Base-by-base conservation (phyloP, 1,139 yeast genomes). In the Kodamaea arcana region DNA sequence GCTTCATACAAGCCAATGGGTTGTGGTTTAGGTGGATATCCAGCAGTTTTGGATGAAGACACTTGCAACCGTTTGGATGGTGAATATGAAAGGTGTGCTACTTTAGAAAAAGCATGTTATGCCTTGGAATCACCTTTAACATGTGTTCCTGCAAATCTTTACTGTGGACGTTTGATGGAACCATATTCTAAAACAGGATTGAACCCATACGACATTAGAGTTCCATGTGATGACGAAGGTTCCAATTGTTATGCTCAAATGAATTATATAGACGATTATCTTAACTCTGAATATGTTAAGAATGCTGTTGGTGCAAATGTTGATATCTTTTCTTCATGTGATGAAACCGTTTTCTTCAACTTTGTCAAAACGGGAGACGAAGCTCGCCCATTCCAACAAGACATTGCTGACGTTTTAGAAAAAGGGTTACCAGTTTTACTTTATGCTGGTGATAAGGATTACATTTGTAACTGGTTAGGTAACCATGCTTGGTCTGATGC, bases 21-120 rank as follows among this genome's bases (percentile, higher is more conserved):
- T 2, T 85, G 95, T 58, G 92, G 92, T 31, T 60, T 73, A 51
- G 92, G 92, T 39, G 95, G 94, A 1, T 78, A 80, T 55, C 76
- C 78, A 22, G 70, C 84, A 24, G 80, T 85, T 4, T 64, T 84
- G 35, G 51, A 67, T 4, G 81, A 79, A 37, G 79, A 78, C 24
- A 72, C 71, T 25, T 85, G 95, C 60, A 69, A 67, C 18, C 56
- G 57, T 31, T 67, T 85, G 75, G 52, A 50, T 12, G 56, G 53
- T 39, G 65, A 70, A 35, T 72, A 78, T 38, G 73, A 80, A n/a
- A 69, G 75, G 36, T 83, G 92, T 59, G 70, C 71, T 22, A 46
- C 62, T 13, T 62, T 82, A 42, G 61, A 65, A 24, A 53, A 69
- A 30, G 51, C 72, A n/a, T 83, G 92, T 53, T 79, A 79, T 56